These are phyloP conservation scores for Ganoderma meredithae DNA, from an alignment of 1,284 basidiomycete genomes.

Conservation along the genomic window DNA sequence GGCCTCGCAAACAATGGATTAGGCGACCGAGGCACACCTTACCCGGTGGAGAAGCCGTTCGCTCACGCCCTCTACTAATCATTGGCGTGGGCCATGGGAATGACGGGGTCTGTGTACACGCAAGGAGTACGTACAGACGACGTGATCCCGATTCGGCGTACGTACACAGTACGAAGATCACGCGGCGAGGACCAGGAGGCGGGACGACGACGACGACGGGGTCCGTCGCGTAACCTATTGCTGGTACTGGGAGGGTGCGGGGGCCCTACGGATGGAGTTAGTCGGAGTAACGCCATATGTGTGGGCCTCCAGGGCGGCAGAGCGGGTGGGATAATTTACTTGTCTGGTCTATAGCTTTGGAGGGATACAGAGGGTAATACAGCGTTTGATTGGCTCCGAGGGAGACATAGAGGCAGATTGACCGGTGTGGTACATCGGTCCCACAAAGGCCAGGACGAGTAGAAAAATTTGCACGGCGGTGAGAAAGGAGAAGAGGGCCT, in stretches of 20 bases:
- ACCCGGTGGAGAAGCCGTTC: neutral
- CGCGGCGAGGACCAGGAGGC: neutral
- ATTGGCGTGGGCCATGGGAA: neutral
- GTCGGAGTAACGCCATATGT: neutral
- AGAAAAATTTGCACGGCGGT: neutral
- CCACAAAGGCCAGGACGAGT: neutral
- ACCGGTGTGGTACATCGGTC: neutral
- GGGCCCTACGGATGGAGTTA: neutral
- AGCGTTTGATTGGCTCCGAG: neutral
- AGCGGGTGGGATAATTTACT: neutral
- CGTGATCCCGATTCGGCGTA: neutral
- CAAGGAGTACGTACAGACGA: neutral
- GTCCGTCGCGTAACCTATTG: constrained; percentile 1
- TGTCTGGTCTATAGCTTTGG: neutral
- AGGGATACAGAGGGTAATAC: constrained; percentile 5
- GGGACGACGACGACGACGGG: neutral
- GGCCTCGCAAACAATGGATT: neutral
- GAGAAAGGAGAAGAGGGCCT: too few relatives aligned
- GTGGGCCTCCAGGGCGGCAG: neutral
- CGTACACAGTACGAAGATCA: neutral
- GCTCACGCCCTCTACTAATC: too few relatives aligned
- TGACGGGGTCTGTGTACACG: neutral
- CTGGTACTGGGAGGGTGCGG: neutral
- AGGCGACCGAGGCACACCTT: neutral
- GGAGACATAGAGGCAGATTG: neutral